Base-by-base conservation (phyloP, 768 basidiomycete genomes). In the Steccherinum ochraceum region DNA sequence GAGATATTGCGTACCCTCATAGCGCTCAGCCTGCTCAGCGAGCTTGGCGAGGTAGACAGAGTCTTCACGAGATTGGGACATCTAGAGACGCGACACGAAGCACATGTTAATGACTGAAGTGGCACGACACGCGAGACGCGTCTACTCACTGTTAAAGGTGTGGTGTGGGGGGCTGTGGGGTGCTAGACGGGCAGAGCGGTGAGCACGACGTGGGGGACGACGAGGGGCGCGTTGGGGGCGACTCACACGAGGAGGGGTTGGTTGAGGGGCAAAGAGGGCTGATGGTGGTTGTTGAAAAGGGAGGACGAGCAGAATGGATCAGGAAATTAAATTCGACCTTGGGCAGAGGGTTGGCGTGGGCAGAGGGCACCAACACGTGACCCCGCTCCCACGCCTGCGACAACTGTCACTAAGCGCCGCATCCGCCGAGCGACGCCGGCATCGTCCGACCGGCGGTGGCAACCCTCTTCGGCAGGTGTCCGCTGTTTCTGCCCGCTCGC, bases 41-140 rank as follows among this genome's bases (percentile, higher is more conserved):
- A 97, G 93, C 90, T 98, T 98, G 77, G 95, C 94, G 74, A 96
- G 93, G 82, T 97, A 98, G 74, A 98, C 94, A 64, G 88, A 92
- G 73, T 94, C 91, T 83, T 94, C 93, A 67, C 93, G 91, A 68
- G 81, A 75, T 67, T 86, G 85, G 67, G 84, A 48, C 89, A 89
- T 89, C 86, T 89, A 45, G 30, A 53, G 24, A 12, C 7, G 27
- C 41, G 41, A 43, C 10, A n/a, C 41, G 19, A 19, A n/a, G 40
- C 20, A 20, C 4, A 20, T 40, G 24, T 44, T 40, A 48, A 42
- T 30, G 19, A 40, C 66, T 52, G 58, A 62, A 39, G 67, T 67
- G 55, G 52, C n/a, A 60, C 25, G 21, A 55, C 62, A 63, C 55
- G 62, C 43, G 24, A 39, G 62, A 73, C 68, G 70, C 69, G 74